Evolutionary conservation across 495 filamentous ascomycete genomes (phyloP), one percentile per base, ranked within the genome.

Genomic region (Pseudoneurospora amorphoporcata): DNA sequence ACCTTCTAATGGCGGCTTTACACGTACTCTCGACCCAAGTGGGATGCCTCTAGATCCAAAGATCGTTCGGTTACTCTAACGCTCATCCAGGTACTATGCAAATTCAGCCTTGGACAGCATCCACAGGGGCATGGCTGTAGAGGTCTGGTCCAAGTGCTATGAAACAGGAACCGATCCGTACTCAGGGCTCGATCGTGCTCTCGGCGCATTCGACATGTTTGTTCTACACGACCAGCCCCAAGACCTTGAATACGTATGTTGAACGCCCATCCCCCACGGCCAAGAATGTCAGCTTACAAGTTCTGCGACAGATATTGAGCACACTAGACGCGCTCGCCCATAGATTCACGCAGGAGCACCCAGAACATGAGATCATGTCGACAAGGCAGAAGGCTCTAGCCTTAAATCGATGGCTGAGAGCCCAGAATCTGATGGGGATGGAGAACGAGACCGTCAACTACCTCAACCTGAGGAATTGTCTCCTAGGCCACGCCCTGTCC

Each of bases 191-290:
- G 94, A 97, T 78, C 85, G 86, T 65, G 92, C 91, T 7, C 82
- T 98, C 37, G 91, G 88, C 16, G 89, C 90, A 29, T 97, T 94
- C 76, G 95, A 98, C 76, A 86, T 98, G 78, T 98, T 97, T 77
- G 88, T 95, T 42, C 83, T 94, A 12, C 87, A 90, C 72, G 90
- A 89, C 65, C 85, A 87, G 16, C 85, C 88, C 53, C 89, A 90
- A 19, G 92, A 94, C 77, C 78, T 95, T 37, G 86, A 92, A 68
- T 90, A 94, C 80, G 91, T 92, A 81, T 70, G 85, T 79, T 43
- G 35, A 41, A 75, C 61, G 14, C 45, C 39, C 58, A 43, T 4
- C 38, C 40, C 42, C 35, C 17, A 9, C 68, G 69, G n/a, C 61
- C 12, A 7, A n/a, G 69, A 19, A 41, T 78, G 43, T 75, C 41